These are phyloP conservation scores for Kwoniella botswanensis DNA, from an alignment of 768 basidiomycete species.

Conservation along the genomic window DNA sequence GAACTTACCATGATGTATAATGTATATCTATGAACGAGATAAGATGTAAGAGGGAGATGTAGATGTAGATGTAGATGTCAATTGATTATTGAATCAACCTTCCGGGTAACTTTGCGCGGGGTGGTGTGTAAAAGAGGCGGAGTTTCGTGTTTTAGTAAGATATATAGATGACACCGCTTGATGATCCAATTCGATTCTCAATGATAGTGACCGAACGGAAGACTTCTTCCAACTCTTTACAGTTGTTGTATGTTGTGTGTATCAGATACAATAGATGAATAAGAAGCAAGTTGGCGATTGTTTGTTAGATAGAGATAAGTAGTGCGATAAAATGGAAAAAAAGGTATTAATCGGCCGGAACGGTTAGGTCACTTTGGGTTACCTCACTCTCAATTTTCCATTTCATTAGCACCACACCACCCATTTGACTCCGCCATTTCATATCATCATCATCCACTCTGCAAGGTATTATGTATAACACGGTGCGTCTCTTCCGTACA, in stretches of 20 bases:
- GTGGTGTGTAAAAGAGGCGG: neutral
- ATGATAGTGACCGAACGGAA: no score
- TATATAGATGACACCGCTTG: no score
- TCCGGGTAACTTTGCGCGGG: neutral
- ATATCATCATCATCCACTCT: neutral
- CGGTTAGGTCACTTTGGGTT: neutral
- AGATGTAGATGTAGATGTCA: neutral
- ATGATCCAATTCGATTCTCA: no score
- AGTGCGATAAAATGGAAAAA: neutral
- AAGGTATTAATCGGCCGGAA: constrained; percentile 16
- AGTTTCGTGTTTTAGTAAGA: neutral
- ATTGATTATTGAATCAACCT: neutral
- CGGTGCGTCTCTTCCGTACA: no score
- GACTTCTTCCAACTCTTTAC: no score
- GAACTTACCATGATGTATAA: constrained; percentile 18
- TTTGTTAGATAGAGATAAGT: no score
- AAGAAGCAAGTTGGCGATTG: no score
- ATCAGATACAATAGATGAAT: no score
- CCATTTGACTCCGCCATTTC: neutral
- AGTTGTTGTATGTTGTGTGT: no score
- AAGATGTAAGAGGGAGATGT: constrained; percentile 2
- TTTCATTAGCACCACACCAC: neutral
- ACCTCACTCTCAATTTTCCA: neutral
- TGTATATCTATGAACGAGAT: constrained; percentile 1
- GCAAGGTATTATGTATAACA: neutral